Conservation (phyloP, 495 filamentous ascomycete species). For the Paragyromitra xinjiangensis region DNA sequence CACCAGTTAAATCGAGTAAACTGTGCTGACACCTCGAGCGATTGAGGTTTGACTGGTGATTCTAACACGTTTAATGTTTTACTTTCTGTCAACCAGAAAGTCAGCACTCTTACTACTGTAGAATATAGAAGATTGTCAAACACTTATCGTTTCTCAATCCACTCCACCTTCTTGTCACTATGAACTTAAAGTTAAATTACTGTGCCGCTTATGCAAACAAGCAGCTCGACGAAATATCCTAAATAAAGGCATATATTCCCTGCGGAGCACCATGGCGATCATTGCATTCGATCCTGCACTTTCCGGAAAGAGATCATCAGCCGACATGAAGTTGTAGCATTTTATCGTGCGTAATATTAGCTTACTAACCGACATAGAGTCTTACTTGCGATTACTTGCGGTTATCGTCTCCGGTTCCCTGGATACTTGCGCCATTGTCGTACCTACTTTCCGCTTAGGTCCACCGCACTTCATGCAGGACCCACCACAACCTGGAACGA, state of each 20-base stretch:
- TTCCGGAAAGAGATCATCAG: neutral
- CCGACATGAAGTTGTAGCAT: neutral
- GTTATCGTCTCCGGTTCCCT: constrained; percentile 8
- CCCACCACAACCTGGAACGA: neutral
- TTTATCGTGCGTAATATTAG: neutral
- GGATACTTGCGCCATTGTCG: neutral
- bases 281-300: neutral
- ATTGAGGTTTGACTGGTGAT: neutral
- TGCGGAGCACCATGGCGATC: neutral
- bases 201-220: no score
- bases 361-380: neutral
- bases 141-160: neutral
- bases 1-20: no score
- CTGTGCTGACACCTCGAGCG: neutral
- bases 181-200: neutral
- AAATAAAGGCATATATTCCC: neutral
- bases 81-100: neutral
- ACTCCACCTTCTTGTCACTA: neutral
- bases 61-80: neutral
- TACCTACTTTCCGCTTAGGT: neutral
- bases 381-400: neutral
- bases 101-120: neutral
- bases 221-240: no score
- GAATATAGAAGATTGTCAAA: neutral
- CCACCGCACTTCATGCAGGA: neutral